A percentile compares a stretch with the other conserved stretches of the same genome.
Evolutionary conservation across 306 rosid genomes (phyloP).

Genomic region (Cajanus cajan): DNA sequence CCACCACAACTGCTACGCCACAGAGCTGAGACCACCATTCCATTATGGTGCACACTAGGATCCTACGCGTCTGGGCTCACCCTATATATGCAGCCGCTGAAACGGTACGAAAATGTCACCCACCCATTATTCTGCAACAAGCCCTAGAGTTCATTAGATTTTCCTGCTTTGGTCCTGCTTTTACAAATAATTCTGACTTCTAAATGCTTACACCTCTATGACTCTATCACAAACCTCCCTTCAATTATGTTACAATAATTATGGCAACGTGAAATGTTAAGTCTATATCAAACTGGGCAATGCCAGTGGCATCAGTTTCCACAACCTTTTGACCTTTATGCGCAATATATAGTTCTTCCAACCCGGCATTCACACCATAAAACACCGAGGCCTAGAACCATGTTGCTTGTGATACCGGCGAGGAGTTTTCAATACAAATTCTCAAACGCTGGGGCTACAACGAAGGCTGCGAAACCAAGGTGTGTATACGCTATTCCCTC

Average conservation of each 20-base stretch:
- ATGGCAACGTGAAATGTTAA: constrained; percentile 16
- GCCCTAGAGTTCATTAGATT: constrained; percentile 37
- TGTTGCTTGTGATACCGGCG: neutral
- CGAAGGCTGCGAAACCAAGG: constrained; percentile 16
- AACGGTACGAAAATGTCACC: constrained; percentile 24
- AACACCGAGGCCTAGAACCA: neutral
- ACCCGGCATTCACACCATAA: neutral
- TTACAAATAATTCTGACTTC: neutral
- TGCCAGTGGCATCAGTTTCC: constrained; percentile 4
- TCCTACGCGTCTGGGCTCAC: constrained; percentile 37
- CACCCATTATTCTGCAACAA: constrained; percentile 17
- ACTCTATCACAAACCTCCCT: neutral
- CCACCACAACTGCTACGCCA: constrained; percentile 34
- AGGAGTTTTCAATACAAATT: neutral
- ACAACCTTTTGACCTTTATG: neutral
- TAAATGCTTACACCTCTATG: neutral
- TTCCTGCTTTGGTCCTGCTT: constrained; percentile 1
- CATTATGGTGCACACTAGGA: constrained; percentile 18
- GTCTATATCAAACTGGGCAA: constrained; percentile 14
- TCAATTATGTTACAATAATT: constrained; percentile 2
- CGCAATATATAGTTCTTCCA: neutral
- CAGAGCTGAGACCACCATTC: constrained; percentile 19
- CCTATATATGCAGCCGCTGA: constrained; percentile 18
- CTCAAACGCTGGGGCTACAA: neutral
- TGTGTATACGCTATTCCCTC: constrained; percentile 16